Percentiles rank a stretch among this genome's conserved stretches.
phyloP scores from a whole-genome alignment of 2,329 filamentous ascomycete genomes.

The Pestalotiopsis sp. region DNA sequence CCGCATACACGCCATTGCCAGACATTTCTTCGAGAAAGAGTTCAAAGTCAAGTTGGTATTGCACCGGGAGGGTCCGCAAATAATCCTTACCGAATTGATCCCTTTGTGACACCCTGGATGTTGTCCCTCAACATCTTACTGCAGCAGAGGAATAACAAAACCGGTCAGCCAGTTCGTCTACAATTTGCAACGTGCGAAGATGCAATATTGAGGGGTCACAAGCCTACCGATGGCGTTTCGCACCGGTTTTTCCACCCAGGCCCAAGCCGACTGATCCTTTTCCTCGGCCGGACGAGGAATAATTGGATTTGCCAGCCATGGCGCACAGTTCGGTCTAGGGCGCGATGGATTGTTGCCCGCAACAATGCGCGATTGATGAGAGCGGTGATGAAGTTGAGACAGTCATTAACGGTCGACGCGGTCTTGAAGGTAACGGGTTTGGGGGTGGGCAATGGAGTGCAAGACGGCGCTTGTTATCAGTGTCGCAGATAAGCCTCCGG shows the following conservation, averaged over 20 bases:
- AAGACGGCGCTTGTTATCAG: neutral
- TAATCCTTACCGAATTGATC: conserved; percentile 6
- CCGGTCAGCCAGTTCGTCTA: neutral
- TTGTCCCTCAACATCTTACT: conserved; percentile 35
- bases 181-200: no score
- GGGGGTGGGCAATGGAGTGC: neutral
- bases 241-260: conserved; percentile 12
- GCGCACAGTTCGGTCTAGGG: neutral
- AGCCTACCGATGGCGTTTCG: conserved; percentile 16
- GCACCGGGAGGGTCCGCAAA: neutral
- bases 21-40: neutral
- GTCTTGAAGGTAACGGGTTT: neutral
- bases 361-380: neutral
- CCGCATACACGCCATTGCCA: neutral
- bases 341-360: neutral
- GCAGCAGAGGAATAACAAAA: neutral
- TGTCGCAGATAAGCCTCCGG: neutral
- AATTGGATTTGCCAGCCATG: neutral
- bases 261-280: conserved; percentile 13
- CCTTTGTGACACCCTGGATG: conserved; percentile 27
- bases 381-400: neutral
- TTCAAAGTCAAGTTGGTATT: neutral
- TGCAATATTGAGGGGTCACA: neutral
- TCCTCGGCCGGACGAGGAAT: neutral
- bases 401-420: neutral